phyloP scores from a whole-genome alignment of 1,284 basidiomycete genomes.

The Cryptococcus sp. region DNA sequence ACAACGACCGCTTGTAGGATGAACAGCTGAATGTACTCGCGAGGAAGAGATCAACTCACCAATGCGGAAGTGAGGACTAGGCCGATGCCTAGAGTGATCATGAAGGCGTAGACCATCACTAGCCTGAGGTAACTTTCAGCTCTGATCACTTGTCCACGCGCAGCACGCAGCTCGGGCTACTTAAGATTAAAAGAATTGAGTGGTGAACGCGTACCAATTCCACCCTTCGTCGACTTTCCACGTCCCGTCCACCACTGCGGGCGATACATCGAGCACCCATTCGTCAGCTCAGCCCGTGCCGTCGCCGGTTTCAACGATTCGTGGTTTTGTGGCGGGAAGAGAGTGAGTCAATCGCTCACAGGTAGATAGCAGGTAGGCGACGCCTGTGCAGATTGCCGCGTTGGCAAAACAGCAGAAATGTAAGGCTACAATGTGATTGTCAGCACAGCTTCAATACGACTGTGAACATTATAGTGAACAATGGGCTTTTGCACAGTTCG shows the following conservation, averaged over 20 bases:
- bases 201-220: conserved; percentile 7
- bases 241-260: conserved; percentile 6
- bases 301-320: too few relatives aligned
- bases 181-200: too few relatives aligned
- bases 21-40: too few relatives aligned
- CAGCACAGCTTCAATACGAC: too few relatives aligned
- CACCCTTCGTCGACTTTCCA: conserved; percentile 12
- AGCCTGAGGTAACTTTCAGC: neutral
- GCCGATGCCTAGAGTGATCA: conserved; percentile 14
- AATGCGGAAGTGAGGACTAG: conserved; percentile 14
- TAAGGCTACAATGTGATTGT: neutral
- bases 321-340: too few relatives aligned
- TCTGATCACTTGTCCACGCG: neutral
- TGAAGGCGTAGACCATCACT: conserved; percentile 14
- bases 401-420: conserved; percentile 10
- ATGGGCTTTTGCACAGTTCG: conserved; percentile 2
- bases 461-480: too few relatives aligned
- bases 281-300: too few relatives aligned
- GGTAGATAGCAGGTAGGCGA: neutral
- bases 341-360: too few relatives aligned
- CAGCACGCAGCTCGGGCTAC: too few relatives aligned
- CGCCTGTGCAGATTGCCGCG: conserved; percentile 6
- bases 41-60: conserved; percentile 6
- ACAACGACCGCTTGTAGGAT: too few relatives aligned
- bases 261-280: too few relatives aligned